Percentiles rank a stretch among this genome's conserved stretches.
Conservation (phyloP, 2,329 filamentous ascomycete species). For the Trichoderma hamatum region DNA sequence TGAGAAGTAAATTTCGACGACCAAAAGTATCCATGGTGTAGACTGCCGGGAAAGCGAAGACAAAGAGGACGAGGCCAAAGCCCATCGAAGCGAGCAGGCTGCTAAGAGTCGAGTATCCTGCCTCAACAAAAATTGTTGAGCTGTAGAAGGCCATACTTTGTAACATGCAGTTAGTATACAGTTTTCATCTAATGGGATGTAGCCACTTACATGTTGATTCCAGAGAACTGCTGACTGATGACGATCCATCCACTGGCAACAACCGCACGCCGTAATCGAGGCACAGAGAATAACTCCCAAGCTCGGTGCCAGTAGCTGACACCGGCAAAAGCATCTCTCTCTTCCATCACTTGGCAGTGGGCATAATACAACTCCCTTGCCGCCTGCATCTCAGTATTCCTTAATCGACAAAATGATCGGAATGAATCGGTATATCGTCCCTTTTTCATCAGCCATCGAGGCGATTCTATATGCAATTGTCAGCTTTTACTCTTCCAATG, state of each 20-base stretch:
- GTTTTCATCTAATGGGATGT: no score
- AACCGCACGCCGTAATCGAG: conserved; percentile 50
- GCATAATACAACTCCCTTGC: conserved; percentile 62
- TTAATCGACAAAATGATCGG: conserved; percentile 56
- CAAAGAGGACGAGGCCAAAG: conserved; percentile 56
- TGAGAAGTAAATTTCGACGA: conserved; percentile 47
- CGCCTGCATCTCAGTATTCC: conserved; percentile 61
- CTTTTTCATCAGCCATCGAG: conserved; percentile 67
- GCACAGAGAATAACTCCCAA: conserved; percentile 52
- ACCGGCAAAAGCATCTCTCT: conserved; percentile 41
- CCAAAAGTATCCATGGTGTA: conserved; percentile 58
- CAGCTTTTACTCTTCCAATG: not conserved
- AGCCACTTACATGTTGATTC: conserved; percentile 32
- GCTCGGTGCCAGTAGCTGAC: conserved; percentile 44
- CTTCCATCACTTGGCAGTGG: conserved; percentile 41
- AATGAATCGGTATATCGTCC: conserved; percentile 57
- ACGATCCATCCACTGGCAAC: conserved; percentile 38
- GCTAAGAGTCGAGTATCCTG: conserved; percentile 44
- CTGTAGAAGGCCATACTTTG: conserved; percentile 52
- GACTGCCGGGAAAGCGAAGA: conserved; percentile 57
- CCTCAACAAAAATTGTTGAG: conserved; percentile 52
- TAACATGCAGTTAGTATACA: conserved; percentile 24
- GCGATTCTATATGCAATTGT: conserved; percentile 50
- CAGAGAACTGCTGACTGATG: conserved; percentile 40
- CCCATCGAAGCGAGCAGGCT: conserved; percentile 56